phyloP scores from a whole-genome alignment of 1,284 basidiomycete species.

The Sporisorium scitamineum region DNA sequence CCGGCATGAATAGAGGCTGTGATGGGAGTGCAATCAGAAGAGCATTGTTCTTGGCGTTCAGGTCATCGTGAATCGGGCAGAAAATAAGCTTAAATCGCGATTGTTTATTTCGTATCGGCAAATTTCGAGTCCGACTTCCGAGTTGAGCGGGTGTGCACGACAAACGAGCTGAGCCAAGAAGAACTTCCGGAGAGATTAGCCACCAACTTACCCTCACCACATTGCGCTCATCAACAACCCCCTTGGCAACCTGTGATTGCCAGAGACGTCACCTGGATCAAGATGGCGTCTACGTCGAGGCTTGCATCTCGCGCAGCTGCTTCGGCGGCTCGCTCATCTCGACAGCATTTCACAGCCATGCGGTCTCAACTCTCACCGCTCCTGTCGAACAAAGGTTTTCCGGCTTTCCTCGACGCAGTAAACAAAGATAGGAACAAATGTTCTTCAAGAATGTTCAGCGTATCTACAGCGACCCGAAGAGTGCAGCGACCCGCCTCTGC shows the following conservation, averaged over 20 bases:
- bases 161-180: constrained; percentile 38
- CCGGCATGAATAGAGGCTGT: not conserved
- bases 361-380: constrained; percentile 5
- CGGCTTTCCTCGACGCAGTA: not conserved
- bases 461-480: constrained; percentile 3
- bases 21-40: not conserved
- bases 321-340: constrained; percentile 20
- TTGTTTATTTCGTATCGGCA: constrained; percentile 15
- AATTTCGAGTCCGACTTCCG: constrained; percentile 39
- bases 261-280: not conserved
- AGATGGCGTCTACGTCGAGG: constrained; percentile 22
- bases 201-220: not conserved
- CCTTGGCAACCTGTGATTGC: not conserved
- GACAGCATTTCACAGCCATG: constrained; percentile 7
- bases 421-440: not conserved
- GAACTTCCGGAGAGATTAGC: constrained; percentile 9
- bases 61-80: not conserved
- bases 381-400: not conserved
- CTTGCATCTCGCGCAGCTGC: constrained; percentile 18
- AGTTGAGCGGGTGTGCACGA: constrained; percentile 17
- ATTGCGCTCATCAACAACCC: not conserved
- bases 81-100: not conserved
- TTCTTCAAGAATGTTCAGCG: constrained; percentile 14
- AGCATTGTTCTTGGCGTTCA: not conserved
- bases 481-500: constrained; percentile 19